Conservation (phyloP, 1,284 basidiomycete genomes). For the Wolfiporia cocos region DNA sequence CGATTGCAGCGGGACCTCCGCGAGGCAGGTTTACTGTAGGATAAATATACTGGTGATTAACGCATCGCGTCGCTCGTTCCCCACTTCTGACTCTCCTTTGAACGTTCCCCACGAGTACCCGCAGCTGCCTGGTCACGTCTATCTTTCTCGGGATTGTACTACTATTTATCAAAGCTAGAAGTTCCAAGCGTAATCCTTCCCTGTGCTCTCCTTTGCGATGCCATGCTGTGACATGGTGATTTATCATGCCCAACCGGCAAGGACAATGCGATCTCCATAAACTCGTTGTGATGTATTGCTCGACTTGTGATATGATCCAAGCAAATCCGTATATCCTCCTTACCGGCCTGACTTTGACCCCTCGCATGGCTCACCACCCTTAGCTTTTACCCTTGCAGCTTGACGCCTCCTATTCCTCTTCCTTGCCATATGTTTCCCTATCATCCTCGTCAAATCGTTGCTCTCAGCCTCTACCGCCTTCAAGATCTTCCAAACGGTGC, state of each 20-base stretch:
- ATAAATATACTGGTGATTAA: neutral
- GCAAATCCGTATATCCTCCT: too few species aligned
- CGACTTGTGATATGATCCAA: too few species aligned
- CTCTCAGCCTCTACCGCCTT: slow-evolving; percentile 32
- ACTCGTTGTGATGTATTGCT: too few species aligned
- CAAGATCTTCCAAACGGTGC: slow-evolving; percentile 48
- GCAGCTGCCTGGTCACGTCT: neutral
- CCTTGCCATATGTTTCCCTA: neutral
- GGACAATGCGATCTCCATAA: too few species aligned
- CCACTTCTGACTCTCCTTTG: too few species aligned
- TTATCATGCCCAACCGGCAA: neutral
- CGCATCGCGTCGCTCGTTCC: too few species aligned
- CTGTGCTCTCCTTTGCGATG: neutral
- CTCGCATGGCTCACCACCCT: too few species aligned
- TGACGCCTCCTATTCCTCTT: too few species aligned
- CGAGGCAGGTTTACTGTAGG: slow-evolving; percentile 44
- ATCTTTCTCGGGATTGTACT: neutral
- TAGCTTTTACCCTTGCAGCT: too few species aligned
- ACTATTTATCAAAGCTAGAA: neutral
- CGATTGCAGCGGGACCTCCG: slow-evolving; percentile 44
- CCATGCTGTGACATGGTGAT: neutral
- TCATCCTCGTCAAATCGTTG: slow-evolving; percentile 8
- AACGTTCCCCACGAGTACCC: too few species aligned
- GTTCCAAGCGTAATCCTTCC: neutral
- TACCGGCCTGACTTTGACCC: too few species aligned